Evolutionary conservation across 2,329 filamentous ascomycete genomes (phyloP).

Genomic region (Sporothrix schenckii): DNA sequence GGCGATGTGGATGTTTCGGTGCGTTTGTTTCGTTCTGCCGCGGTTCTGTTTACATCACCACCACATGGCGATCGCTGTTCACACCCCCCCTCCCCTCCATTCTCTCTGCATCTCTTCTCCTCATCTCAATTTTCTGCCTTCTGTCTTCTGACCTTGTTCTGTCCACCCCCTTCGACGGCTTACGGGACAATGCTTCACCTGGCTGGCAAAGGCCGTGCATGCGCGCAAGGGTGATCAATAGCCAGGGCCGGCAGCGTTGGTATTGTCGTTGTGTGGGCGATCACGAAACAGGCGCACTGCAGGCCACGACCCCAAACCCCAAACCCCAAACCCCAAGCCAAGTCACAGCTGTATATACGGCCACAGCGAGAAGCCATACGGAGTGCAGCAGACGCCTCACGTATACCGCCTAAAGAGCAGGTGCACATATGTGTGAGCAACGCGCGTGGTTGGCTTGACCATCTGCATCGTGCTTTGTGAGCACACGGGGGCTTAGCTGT

Average conservation of each 20-base stretch:
- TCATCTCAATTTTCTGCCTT: not conserved
- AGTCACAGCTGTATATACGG: no score
- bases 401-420: not conserved
- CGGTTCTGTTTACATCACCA: not conserved
- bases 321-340: no score
- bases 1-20: not conserved
- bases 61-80: no score
- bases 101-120: not conserved
- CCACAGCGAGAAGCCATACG: no score
- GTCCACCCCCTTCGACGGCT: not conserved
- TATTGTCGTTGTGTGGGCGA: not conserved
- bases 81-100: no score
- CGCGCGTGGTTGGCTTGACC: conserved; percentile 14
- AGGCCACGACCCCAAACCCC: not conserved
- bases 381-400: not conserved
- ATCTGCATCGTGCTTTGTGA: conserved; percentile 12
- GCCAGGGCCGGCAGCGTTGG: not conserved
- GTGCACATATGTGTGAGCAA: not conserved
- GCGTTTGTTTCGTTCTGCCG: not conserved
- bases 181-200: conserved; percentile 25
- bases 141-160: not conserved
- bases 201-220: not conserved
- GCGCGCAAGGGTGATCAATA: not conserved
- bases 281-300: conserved; percentile 5
- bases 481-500: conserved; percentile 1